These are phyloP conservation scores for Lotus japonicus DNA, from an alignment of 306 rosid species.

Conservation along the genomic window DNA sequence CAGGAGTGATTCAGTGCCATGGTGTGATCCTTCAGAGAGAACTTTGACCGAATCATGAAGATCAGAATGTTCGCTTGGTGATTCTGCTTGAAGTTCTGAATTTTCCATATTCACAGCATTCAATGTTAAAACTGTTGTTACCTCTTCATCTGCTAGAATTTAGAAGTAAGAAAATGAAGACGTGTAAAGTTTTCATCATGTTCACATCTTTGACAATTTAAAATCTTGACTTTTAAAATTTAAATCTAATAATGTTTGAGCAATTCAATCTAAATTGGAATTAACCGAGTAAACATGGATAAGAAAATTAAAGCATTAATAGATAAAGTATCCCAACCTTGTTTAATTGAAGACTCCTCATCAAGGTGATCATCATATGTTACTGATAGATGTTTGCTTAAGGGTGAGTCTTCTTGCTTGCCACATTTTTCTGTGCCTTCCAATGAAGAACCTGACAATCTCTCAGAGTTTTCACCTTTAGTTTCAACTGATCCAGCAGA, in stretches of 20 bases:
- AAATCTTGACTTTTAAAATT: not conserved
- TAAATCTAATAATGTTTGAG: not conserved
- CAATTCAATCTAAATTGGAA: not conserved
- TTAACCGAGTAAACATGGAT: not conserved
- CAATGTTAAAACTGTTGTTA: conserved; percentile 1
- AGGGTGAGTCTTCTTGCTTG: conserved; percentile 17
- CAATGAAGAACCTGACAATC: too few relatives aligned
- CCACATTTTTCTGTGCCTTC: conserved; percentile 19
- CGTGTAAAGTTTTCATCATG: not conserved
- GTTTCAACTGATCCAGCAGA: too few relatives aligned
- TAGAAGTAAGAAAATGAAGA: conserved; percentile 21
- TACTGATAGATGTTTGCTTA: conserved; percentile 17
- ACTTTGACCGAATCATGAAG: conserved; percentile 21
- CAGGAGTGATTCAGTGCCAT: conserved; percentile 15
- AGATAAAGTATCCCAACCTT: conserved; percentile 38
- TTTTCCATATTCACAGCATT: conserved; percentile 16
- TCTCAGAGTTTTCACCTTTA: too few relatives aligned
- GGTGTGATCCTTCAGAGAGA: conserved; percentile 22
- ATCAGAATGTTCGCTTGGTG: not conserved
- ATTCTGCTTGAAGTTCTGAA: conserved; percentile 31
- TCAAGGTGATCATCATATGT: conserved; percentile 24
- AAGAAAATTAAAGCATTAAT: not conserved
- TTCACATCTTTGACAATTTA: not conserved
- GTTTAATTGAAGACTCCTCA: conserved; percentile 32
- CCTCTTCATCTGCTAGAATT: conserved; percentile 40